Evolutionary conservation across 176 grass and related monocot genomes (phyloP).

Genomic region (Carex littledalei): DNA sequence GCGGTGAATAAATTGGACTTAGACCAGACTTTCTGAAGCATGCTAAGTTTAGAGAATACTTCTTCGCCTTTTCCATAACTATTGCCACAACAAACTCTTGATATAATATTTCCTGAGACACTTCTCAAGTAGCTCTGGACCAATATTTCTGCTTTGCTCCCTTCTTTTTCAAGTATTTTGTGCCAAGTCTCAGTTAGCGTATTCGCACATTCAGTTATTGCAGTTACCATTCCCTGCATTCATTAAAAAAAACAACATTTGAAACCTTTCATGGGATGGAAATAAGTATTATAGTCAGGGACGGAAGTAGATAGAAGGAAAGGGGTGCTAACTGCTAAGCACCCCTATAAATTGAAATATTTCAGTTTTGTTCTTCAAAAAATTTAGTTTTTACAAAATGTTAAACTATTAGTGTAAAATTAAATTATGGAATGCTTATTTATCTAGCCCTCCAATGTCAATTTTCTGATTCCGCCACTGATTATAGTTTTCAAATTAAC

Average conservation of each 20-base stretch:
- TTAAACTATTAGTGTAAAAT: too few relatives aligned
- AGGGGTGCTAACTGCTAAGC: too few relatives aligned
- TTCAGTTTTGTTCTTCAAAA: too few relatives aligned
- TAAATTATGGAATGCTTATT: too few relatives aligned
- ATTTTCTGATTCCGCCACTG: too few relatives aligned
- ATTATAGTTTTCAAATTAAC: too few relatives aligned
- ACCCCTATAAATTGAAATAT: too few relatives aligned
- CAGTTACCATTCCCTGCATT: conserved; percentile 48
- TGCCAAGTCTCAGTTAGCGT: conserved; percentile 47
- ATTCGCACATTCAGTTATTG: conserved; percentile 36
- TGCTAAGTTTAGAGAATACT: neutral
- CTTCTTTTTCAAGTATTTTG: conserved; percentile 29
- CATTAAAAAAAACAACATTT: neutral
- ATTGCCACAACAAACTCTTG: neutral
- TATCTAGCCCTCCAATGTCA: too few relatives aligned
- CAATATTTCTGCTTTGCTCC: conserved; percentile 51
- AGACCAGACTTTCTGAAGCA: neutral
- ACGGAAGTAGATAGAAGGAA: too few relatives aligned
- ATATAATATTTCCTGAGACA: conserved; percentile 59
- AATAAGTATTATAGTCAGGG: too few relatives aligned
- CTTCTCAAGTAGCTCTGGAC: conserved; percentile 65
- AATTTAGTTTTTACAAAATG: too few relatives aligned
- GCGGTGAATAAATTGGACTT: neutral
- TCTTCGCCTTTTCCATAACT: conserved; percentile 6
- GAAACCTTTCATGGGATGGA: neutral